Evolutionary conservation across 2,329 filamentous ascomycete genomes (phyloP), one percentile per base, ranked within the genome.

Genomic region (Aspergillus tubingensis): DNA sequence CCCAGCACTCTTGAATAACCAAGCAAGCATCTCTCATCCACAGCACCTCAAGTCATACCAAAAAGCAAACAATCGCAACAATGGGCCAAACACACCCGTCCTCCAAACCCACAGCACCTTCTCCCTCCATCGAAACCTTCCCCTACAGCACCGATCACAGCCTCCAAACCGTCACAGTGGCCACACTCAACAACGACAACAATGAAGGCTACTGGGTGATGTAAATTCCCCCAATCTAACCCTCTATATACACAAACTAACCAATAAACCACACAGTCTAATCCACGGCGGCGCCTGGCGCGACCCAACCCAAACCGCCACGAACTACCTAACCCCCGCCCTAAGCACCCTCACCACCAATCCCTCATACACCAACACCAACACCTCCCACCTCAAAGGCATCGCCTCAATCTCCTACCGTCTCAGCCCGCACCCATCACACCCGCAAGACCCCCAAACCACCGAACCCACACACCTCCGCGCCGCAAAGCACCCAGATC

Each of bases 211-310:
- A 76, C 65, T 79, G 77, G 77, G 69, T 79, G 62, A 74, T 79
- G 77, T 79, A 77, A 44, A 41, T 11, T 1, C 23, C 49, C 5
- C 41, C n/a, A 3, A 11, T 39, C 1, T 2, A 23, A 23, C 23
- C 23, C 23, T 23, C 23, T 23, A 23, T 23, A 59, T 23, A 52
- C 17, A 13, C 21, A 39, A 50, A 19, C 44, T 38, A 50, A 53
- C 13, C 13, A 39, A 50, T 30, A 23, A 25, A 21, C 41, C 27
- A 27, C 15, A 30, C 23, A 50, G 15, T 25, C 17, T n/a, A 41
- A 79, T 82, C 60, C 80, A 82, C 65, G 80, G 80, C 47, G 80
- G 80, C 57, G 81, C 79, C 65, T 82, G 80, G 76, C 76, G 80
- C 47, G 80, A 82, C 62, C 79, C 80, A 53, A 69, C 66, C 10